These are phyloP conservation scores for Tardiomyces depauwii DNA, from an alignment of 1,139 yeast genomes.

Conservation along the genomic window DNA sequence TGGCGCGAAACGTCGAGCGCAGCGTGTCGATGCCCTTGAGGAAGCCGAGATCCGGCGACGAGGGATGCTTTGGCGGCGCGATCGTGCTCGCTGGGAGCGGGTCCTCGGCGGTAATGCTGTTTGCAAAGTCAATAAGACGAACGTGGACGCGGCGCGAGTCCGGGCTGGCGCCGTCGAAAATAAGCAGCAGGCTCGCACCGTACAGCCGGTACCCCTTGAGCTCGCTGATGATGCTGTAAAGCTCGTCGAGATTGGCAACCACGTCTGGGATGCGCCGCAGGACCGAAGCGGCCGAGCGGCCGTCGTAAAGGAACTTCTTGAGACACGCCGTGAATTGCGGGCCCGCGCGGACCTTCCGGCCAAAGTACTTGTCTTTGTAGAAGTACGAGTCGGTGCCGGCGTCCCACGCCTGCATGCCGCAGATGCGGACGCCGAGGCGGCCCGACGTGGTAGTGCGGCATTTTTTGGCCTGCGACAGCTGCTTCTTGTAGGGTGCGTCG, in stretches of 20 bases:
- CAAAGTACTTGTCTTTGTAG: conserved; percentile 83
- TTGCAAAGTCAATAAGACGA: conserved; percentile 90
- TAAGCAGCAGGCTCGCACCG: conserved; percentile 78
- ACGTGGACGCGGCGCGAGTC: conserved; percentile 35
- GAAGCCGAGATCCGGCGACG: conserved; percentile 69
- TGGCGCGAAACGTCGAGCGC: conserved; percentile 39
- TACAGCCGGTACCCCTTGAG: conserved; percentile 80
- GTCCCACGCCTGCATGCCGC: conserved; percentile 92
- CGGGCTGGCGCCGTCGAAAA: conserved; percentile 63
- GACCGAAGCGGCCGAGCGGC: conserved; percentile 45
- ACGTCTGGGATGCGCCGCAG: conserved; percentile 59
- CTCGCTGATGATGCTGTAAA: conserved; percentile 41
- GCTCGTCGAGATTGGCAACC: conserved; percentile 45
- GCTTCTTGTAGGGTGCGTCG: conserved; percentile 66
- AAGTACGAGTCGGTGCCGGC: conserved; percentile 35
- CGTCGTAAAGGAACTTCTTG: conserved; percentile 72
- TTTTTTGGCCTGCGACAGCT: conserved; percentile 68
- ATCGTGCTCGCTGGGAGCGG: conserved; percentile 30
- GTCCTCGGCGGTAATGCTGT: conserved; percentile 70
- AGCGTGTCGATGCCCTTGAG: conserved; percentile 68
- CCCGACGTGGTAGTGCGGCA: conserved; percentile 76
- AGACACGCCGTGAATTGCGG: conserved; percentile 64
- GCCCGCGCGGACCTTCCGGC: conserved; percentile 68
- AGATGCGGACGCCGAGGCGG: conserved; percentile 76
- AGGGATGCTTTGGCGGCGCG: conserved; percentile 61